Conservation (phyloP, 805 yeast species). For the Teunomyces kruisii region DNA sequence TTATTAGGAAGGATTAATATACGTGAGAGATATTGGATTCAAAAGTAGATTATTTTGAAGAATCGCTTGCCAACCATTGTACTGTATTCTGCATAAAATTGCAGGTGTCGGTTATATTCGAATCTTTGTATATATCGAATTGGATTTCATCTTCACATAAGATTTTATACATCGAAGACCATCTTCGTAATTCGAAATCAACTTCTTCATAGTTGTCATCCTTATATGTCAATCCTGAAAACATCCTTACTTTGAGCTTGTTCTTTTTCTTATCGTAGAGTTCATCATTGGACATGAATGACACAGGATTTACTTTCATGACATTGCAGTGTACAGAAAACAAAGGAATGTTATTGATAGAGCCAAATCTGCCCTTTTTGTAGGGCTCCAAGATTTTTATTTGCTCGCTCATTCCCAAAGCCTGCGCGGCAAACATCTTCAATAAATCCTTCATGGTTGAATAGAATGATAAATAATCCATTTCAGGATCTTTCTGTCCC, state of each 20-base stretch:
- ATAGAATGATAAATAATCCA: too few relatives aligned
- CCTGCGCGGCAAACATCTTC: too few relatives aligned
- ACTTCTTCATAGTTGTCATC: background rate
- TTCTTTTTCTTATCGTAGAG: too few relatives aligned
- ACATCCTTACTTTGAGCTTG: background rate
- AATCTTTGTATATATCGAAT: background rate
- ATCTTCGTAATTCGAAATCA: slow-evolving; percentile 6
- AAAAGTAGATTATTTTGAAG: background rate
- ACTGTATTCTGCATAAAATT: slow-evolving; percentile 2
- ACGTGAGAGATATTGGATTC: background rate
- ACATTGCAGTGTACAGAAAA: too few relatives aligned
- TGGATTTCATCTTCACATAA: background rate
- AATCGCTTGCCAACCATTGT: slow-evolving; percentile 1
- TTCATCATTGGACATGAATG: too few relatives aligned
- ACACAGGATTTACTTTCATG: too few relatives aligned
- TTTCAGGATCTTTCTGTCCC: slow-evolving; percentile 11
- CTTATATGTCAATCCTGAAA: background rate
- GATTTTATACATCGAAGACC: slow-evolving; percentile 2
- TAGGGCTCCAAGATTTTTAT: too few relatives aligned
- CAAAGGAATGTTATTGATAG: too few relatives aligned
- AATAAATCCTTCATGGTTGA: too few relatives aligned
- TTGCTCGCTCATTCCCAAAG: too few relatives aligned
- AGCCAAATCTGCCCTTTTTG: too few relatives aligned
- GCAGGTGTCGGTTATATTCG: slow-evolving; percentile 1
- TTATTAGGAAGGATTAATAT: slow-evolving; percentile 2